phyloP scores from a whole-genome alignment of 2,329 filamentous ascomycete genomes.

The Pyrenochaeta sp. region DNA sequence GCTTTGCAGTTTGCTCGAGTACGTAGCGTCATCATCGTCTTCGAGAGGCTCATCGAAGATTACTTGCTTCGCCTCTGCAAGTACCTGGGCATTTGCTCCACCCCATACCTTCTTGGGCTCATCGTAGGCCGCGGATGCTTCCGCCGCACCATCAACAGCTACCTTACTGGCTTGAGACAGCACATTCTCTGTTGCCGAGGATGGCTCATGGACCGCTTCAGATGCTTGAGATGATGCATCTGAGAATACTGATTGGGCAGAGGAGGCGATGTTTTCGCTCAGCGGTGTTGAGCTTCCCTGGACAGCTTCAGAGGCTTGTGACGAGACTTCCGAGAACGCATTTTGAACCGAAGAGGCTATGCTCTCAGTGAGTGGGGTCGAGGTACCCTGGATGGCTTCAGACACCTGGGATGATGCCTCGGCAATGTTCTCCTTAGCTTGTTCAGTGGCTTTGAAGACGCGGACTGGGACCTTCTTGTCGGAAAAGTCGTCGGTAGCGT shows the following conservation, averaged over 20 bases:
- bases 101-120: slow-evolving; percentile 62
- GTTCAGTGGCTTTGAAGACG: slow-evolving; percentile 56
- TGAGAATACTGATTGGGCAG: slow-evolving; percentile 47
- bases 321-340: slow-evolving; percentile 44
- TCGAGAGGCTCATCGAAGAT: slow-evolving; percentile 61
- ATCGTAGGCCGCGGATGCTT: slow-evolving; percentile 35
- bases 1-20: slow-evolving; percentile 61
- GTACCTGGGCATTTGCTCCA: slow-evolving; percentile 61
- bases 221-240: slow-evolving; percentile 39
- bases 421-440: slow-evolving; percentile 51
- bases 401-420: slow-evolving; percentile 48
- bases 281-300: slow-evolving; percentile 41
- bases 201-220: slow-evolving; percentile 31
- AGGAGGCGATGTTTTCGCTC: slow-evolving; percentile 46
- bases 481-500: slow-evolving; percentile 81
- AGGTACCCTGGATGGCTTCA: slow-evolving; percentile 44
- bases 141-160: slow-evolving; percentile 27
- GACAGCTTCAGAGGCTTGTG: slow-evolving; percentile 39
- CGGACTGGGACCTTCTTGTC: slow-evolving; percentile 69
- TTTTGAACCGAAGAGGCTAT: slow-evolving; percentile 49
- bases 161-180: slow-evolving; percentile 27
- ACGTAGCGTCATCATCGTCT: slow-evolving; percentile 57
- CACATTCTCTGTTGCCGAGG: slow-evolving; percentile 20
- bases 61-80: slow-evolving; percentile 57
- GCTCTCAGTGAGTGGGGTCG: slow-evolving; percentile 42